Evolutionary conservation across 768 basidiomycete species (phyloP).

Genomic region (Phylloporus rhodoxanthus): DNA sequence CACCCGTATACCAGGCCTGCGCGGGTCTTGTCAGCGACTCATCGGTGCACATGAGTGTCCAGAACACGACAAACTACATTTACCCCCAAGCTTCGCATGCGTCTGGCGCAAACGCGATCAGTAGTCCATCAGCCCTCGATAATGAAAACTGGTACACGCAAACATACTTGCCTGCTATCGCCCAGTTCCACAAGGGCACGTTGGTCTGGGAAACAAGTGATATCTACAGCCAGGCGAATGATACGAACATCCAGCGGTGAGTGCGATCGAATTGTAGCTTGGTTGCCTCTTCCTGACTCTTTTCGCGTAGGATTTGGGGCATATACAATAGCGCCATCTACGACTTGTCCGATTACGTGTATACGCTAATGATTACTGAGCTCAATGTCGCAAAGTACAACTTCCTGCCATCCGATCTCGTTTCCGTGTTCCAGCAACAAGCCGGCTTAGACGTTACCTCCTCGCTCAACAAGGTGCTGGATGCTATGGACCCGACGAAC

Average conservation of each 20-base stretch:
- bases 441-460: conserved; percentile 58
- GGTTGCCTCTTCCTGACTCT: conserved; percentile 5
- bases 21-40: conserved; percentile 49
- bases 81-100: conserved; percentile 49
- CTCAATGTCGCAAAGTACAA: conserved; percentile 39
- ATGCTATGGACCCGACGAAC: conserved; percentile 34
- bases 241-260: conserved; percentile 31
- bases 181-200: conserved; percentile 53
- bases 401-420: conserved; percentile 48
- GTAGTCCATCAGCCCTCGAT: conserved; percentile 32
- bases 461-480: conserved; percentile 42
- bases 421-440: conserved; percentile 49
- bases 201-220: conserved; percentile 44
- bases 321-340: conserved; percentile 55
- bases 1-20: conserved; percentile 54
- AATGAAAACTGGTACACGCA: conserved; percentile 50
- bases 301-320: conserved; percentile 44
- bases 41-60: conserved; percentile 34
- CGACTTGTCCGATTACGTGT: conserved; percentile 64
- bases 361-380: conserved; percentile 44
- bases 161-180: conserved; percentile 50
- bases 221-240: conserved; percentile 34
- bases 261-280: conserved; percentile 9
- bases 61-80: conserved; percentile 43
- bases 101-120: conserved; percentile 43